These are phyloP conservation scores for Chloris gayana DNA, from an alignment of 176 grass and related monocot genomes.

Conservation along the genomic window DNA sequence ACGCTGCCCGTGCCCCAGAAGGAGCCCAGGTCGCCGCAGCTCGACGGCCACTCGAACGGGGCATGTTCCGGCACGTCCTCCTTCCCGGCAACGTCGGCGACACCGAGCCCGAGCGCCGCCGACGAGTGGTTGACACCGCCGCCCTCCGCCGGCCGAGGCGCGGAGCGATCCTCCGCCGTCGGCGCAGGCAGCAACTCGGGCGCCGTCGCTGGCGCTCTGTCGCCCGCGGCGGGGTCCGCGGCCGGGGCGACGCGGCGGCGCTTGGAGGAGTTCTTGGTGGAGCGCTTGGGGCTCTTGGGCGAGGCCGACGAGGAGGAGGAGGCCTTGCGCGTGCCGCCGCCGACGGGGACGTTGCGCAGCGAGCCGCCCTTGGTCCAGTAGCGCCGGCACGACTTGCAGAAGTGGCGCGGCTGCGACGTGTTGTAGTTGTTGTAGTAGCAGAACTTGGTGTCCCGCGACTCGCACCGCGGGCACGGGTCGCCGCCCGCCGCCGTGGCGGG, in stretches of 20 bases:
- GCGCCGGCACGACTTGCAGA: slow-evolving; percentile 87
- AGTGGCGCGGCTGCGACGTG: slow-evolving; percentile 89
- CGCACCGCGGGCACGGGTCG: slow-evolving; percentile 63
- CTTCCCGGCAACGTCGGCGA: slow-evolving; percentile 2
- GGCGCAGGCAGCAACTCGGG: background rate
- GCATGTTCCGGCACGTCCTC: slow-evolving; percentile 26
- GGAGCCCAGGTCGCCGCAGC: slow-evolving; percentile 55
- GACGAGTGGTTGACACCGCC: background rate
- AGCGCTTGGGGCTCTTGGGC: slow-evolving; percentile 19
- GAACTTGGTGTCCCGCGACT: slow-evolving; percentile 88
- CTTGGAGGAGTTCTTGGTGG: slow-evolving; percentile 43
- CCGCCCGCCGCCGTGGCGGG: background rate
- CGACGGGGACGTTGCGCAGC: slow-evolving; percentile 82
- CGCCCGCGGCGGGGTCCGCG: background rate
- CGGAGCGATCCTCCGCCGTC: background rate
- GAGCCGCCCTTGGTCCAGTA: slow-evolving; percentile 94
- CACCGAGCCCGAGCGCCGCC: background rate
- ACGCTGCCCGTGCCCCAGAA: slow-evolving; percentile 36
- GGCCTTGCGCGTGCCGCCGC: slow-evolving; percentile 67
- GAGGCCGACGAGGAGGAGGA: background rate
- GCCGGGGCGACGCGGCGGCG: slow-evolving; percentile 39
- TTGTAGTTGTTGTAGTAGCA: slow-evolving; percentile 99
- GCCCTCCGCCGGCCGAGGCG: background rate
- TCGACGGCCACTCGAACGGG: slow-evolving; percentile 60
- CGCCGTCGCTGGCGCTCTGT: background rate